Evolutionary conservation across 2,329 filamentous ascomycete species (phyloP).

Genomic region (Aphanoascus verrucosus): DNA sequence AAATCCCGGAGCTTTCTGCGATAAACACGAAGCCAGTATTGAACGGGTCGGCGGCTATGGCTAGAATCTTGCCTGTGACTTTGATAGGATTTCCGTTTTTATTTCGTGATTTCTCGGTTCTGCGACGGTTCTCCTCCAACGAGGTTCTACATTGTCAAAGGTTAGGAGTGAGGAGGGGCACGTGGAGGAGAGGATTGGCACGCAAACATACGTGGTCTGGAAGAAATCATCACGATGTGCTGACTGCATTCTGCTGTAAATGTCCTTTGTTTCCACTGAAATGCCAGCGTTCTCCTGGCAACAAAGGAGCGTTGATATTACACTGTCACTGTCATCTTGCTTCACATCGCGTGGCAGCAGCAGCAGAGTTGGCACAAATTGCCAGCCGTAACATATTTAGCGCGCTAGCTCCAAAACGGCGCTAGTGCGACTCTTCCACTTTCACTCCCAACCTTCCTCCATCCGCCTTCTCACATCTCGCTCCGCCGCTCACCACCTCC

Average conservation of each 20-base stretch:
- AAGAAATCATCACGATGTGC: constrained; percentile 76
- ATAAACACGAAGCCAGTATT: constrained; percentile 57
- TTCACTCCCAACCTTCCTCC: constrained; percentile 14
- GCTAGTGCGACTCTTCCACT: constrained; percentile 14
- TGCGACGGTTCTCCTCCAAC: constrained; percentile 45
- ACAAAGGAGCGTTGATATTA: neutral
- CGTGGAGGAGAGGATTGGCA: constrained; percentile 19
- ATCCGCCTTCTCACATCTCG: constrained; percentile 14
- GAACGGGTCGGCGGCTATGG: constrained; percentile 56
- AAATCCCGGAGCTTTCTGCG: constrained; percentile 75
- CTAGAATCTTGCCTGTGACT: constrained; percentile 77
- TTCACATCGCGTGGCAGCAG: neutral
- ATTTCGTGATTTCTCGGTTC: constrained; percentile 66
- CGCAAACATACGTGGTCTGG: constrained; percentile 63
- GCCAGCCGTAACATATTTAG: constrained; percentile 22
- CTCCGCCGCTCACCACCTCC: neutral
- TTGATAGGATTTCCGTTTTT: constrained; percentile 69
- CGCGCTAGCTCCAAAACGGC: neutral
- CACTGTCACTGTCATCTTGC: no score
- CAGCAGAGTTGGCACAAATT: constrained; percentile 25
- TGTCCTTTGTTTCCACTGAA: neutral
- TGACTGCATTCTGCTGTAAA: constrained; percentile 45
- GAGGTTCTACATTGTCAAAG: constrained; percentile 36
- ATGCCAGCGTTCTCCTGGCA: neutral
- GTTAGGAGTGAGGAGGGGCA: constrained; percentile 15